phyloP scores from a whole-genome alignment of 2,329 filamentous ascomycete species.

The Aureobasidium sp. region DNA sequence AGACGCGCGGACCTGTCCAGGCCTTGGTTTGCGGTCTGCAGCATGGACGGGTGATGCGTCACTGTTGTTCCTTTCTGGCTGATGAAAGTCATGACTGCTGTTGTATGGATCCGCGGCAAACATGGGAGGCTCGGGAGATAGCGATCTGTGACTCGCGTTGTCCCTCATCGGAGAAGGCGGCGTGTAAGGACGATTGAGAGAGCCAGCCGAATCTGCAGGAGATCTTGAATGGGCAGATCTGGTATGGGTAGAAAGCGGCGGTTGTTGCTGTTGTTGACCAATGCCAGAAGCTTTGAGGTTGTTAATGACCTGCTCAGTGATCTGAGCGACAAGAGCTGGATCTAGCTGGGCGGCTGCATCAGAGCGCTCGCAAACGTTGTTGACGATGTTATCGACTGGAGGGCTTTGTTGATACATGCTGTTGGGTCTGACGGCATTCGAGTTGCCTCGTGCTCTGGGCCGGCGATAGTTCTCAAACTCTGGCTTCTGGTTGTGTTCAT shows the following conservation, averaged over 20 bases:
- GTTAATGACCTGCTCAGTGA: constrained; percentile 46
- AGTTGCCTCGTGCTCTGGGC: neutral
- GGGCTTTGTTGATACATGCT: constrained; percentile 21
- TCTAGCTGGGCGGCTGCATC: constrained; percentile 47
- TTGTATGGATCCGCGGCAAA: constrained; percentile 18
- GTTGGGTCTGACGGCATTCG: neutral
- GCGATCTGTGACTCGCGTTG: constrained; percentile 26
- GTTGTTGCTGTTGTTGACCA: constrained; percentile 19
- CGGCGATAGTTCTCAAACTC: neutral
- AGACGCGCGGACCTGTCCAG: constrained; percentile 26
- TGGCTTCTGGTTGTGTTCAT: neutral
- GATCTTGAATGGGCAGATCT: constrained; percentile 30
- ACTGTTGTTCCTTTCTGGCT: constrained; percentile 5
- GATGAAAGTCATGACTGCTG: constrained; percentile 6
- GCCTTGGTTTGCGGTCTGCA: constrained; percentile 25
- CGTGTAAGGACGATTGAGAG: constrained; percentile 46
- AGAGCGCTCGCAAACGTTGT: constrained; percentile 48
- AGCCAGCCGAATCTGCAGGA: constrained; percentile 40
- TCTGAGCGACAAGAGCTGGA: constrained; percentile 54
- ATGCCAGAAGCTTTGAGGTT: constrained; percentile 43
- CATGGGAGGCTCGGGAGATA: constrained; percentile 31
- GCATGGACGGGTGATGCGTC: constrained; percentile 23
- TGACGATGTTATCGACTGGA: constrained; percentile 52
- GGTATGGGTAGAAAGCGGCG: constrained; percentile 14
- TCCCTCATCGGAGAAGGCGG: constrained; percentile 47